phyloP scores from a whole-genome alignment of 306 rosid genomes.

The Corylus heterophylla region DNA sequence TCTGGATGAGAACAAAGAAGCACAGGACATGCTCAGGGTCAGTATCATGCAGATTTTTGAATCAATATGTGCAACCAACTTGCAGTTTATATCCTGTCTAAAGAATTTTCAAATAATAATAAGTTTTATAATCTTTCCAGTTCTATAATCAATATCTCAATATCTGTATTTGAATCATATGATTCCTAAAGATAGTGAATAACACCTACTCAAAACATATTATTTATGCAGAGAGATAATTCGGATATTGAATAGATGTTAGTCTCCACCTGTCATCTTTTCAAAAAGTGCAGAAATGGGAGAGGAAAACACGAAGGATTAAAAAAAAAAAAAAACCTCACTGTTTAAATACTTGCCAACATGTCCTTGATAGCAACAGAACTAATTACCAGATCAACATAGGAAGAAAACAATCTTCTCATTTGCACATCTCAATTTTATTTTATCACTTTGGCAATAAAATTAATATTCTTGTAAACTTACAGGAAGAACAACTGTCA shows the following conservation, averaged over 20 bases:
- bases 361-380: background rate
- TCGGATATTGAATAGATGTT: background rate
- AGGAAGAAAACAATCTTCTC: background rate
- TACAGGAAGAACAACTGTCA: conserved; percentile 66
- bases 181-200: background rate
- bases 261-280: background rate
- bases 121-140: background rate
- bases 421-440: background rate
- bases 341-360: background rate
- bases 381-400: too few species aligned
- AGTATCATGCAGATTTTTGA: conserved; percentile 20
- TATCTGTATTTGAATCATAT: too few species aligned
- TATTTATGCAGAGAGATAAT: background rate
- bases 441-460: background rate
- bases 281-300: background rate
- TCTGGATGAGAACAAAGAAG: conserved; percentile 60
- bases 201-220: background rate
- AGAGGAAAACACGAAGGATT: too few species aligned
- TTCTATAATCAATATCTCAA: background rate
- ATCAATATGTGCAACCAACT: background rate
- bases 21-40: conserved; percentile 58
- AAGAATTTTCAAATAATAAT: too few species aligned
- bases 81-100: background rate
- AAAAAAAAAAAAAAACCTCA: background rate
- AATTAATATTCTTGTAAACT: conserved; percentile 12